A percentile compares a stretch with the other conserved stretches of the same genome.
phyloP scores from a whole-genome alignment of 1,139 yeast species.

The Nakaseomyces sp. region DNA sequence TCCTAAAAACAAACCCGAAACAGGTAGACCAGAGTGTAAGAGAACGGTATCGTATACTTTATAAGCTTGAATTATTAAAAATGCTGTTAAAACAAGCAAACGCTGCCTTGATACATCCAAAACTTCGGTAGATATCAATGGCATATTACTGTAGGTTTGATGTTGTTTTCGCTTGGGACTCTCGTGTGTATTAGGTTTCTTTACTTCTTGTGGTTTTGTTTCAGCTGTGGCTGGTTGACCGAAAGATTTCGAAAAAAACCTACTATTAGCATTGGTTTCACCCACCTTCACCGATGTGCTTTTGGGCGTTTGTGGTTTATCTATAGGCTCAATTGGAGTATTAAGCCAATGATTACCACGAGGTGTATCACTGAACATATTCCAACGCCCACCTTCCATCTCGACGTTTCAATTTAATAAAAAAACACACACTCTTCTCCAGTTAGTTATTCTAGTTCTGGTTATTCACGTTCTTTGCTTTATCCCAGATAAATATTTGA shows the following conservation, averaged over 20 bases:
- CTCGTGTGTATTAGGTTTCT: neutral
- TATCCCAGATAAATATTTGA: too few species aligned
- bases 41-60: conserved; percentile 62
- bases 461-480: too few species aligned
- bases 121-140: conserved; percentile 46
- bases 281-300: neutral
- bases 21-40: conserved; percentile 29
- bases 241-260: neutral
- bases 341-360: conserved; percentile 25
- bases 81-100: conserved; percentile 53
- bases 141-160: conserved; percentile 14
- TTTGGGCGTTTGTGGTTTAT: neutral
- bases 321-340: conserved; percentile 3
- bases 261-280: neutral
- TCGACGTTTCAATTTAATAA: too few species aligned
- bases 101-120: conserved; percentile 83
- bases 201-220: neutral
- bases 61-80: conserved; percentile 68
- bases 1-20: conserved; percentile 32
- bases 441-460: neutral
- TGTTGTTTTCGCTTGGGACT: conserved; percentile 7
- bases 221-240: neutral
- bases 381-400: conserved; percentile 12
- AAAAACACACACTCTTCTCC: too few species aligned
- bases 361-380: conserved; percentile 22